Conservation (phyloP, 2,329 filamentous ascomycete genomes). For the Macrophomina tecta region DNA sequence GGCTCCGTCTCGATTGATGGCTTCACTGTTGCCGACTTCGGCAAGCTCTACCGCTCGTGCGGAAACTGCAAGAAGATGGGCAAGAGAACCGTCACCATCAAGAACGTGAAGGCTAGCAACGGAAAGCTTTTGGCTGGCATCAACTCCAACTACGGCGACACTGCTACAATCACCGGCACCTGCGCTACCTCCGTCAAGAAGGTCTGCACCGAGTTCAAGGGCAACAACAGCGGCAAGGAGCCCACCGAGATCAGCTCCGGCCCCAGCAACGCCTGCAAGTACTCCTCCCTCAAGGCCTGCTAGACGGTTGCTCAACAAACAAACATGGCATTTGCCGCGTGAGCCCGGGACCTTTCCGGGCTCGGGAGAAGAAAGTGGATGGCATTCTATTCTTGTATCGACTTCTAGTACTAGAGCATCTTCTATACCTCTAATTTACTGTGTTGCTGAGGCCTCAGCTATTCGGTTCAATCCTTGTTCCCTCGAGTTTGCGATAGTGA, state of each 20-base stretch:
- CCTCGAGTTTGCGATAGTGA: background rate
- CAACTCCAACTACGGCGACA: slow-evolving; percentile 54
- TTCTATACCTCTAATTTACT: slow-evolving; percentile 14
- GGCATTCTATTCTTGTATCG: slow-evolving; percentile 23
- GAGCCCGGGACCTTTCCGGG: background rate
- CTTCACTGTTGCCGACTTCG: slow-evolving; percentile 38
- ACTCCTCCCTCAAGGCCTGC: slow-evolving; percentile 5
- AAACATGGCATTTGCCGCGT: background rate
- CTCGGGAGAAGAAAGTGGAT: slow-evolving; percentile 6
- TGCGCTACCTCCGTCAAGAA: slow-evolving; percentile 40
- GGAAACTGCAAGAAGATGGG: slow-evolving; percentile 40
- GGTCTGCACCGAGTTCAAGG: slow-evolving; percentile 45
- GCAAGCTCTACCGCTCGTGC: slow-evolving; percentile 37
- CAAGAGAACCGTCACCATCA: slow-evolving; percentile 38
- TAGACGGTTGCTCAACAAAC: background rate
- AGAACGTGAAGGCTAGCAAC: slow-evolving; percentile 17
- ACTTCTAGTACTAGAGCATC: slow-evolving; percentile 15
- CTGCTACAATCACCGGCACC: slow-evolving; percentile 34
- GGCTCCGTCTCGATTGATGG: slow-evolving; percentile 40
- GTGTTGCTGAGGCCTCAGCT: slow-evolving; percentile 10
- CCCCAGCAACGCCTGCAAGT: slow-evolving; percentile 17
- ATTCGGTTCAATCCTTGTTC: background rate
- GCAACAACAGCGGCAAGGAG: slow-evolving; percentile 59
- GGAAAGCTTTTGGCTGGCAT: slow-evolving; percentile 30
- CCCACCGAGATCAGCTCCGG: slow-evolving; percentile 18